Percentiles rank a stretch among this genome's conserved stretches.
These are phyloP conservation scores for Gossypium schwendimanii DNA, from an alignment of 441 rosid species.

Conservation along the genomic window DNA sequence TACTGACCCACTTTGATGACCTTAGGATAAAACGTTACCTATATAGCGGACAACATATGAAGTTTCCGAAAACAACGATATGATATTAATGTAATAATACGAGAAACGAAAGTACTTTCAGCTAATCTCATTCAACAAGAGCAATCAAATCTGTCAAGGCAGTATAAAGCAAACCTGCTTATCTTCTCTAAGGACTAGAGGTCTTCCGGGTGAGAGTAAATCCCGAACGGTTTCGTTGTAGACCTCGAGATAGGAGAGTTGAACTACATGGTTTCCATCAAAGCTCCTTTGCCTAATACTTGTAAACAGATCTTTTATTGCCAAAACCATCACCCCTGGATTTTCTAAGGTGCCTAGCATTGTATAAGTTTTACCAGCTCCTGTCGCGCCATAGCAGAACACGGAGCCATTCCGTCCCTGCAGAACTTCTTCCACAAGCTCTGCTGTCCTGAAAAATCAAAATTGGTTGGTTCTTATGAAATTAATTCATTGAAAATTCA, in stretches of 20 bases:
- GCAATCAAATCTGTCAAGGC: neutral
- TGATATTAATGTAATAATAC: neutral
- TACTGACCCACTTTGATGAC: neutral
- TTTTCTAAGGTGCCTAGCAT: constrained; percentile 85
- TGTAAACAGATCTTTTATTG: constrained; percentile 81
- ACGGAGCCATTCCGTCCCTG: constrained; percentile 93
- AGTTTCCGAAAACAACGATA: too few species aligned
- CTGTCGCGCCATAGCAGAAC: constrained; percentile 94
- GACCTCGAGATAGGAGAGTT: constrained; percentile 88
- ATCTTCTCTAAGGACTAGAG: constrained; percentile 86
- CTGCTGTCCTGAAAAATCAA: constrained; percentile 64
- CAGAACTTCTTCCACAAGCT: constrained; percentile 77
- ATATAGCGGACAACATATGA: too few species aligned
- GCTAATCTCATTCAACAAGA: neutral
- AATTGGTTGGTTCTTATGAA: neutral
- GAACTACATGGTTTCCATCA: constrained; percentile 82
- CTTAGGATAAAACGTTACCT: too few species aligned
- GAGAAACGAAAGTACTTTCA: neutral
- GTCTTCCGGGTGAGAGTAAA: constrained; percentile 93
- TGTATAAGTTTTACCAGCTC: constrained; percentile 92
- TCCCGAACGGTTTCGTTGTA: constrained; percentile 89
- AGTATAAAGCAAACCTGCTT: constrained; percentile 47
- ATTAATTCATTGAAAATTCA: neutral
- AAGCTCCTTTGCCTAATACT: constrained; percentile 76
- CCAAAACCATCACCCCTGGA: constrained; percentile 97